Conservation (phyloP, 768 basidiomycete genomes). For the Pleurotus platypus region DNA sequence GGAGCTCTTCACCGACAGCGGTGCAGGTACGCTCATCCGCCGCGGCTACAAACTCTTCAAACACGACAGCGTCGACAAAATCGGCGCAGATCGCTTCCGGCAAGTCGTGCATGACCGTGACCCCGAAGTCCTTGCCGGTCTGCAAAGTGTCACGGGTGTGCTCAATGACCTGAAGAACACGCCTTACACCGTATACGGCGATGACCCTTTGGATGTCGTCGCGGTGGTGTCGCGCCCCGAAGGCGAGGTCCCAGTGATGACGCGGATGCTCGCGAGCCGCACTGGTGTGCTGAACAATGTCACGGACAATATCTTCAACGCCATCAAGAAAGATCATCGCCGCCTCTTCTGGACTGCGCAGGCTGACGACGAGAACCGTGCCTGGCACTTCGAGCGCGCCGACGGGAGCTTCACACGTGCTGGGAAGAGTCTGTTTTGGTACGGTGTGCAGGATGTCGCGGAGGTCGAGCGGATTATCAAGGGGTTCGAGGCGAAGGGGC, state of each 20-base stretch:
- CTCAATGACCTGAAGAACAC: slow-evolving; percentile 77
- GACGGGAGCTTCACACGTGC: slow-evolving; percentile 97
- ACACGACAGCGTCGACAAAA: slow-evolving; percentile 71
- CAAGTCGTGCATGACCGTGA: slow-evolving; percentile 95
- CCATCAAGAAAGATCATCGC: slow-evolving; percentile 93
- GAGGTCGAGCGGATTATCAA: slow-evolving; percentile 89
- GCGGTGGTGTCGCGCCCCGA: slow-evolving; percentile 92
- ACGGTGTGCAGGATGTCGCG: slow-evolving; percentile 85
- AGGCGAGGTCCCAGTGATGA: slow-evolving; percentile 87
- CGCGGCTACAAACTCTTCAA: slow-evolving; percentile 98
- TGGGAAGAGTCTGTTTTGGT: slow-evolving; percentile 96
- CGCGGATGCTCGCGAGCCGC: slow-evolving; percentile 85
- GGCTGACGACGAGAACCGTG: slow-evolving; percentile 92
- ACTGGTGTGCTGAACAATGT: slow-evolving; percentile 91
- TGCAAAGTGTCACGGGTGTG: slow-evolving; percentile 83
- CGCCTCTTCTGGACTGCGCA: slow-evolving; percentile 97
- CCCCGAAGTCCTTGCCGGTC: slow-evolving; percentile 81
- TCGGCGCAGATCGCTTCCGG: slow-evolving; percentile 93
- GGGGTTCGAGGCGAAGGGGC: slow-evolving; percentile 67
- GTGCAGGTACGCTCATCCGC: slow-evolving; percentile 96
- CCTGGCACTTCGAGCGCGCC: slow-evolving; percentile 98
- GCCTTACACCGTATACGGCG: slow-evolving; percentile 95
- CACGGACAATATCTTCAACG: slow-evolving; percentile 94
- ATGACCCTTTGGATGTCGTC: slow-evolving; percentile 93
- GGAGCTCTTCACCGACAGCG: slow-evolving; percentile 97